Evolutionary conservation across 768 basidiomycete genomes (phyloP), one percentile per base, ranked within the genome.

Genomic region (Phylloporus sp.): DNA sequence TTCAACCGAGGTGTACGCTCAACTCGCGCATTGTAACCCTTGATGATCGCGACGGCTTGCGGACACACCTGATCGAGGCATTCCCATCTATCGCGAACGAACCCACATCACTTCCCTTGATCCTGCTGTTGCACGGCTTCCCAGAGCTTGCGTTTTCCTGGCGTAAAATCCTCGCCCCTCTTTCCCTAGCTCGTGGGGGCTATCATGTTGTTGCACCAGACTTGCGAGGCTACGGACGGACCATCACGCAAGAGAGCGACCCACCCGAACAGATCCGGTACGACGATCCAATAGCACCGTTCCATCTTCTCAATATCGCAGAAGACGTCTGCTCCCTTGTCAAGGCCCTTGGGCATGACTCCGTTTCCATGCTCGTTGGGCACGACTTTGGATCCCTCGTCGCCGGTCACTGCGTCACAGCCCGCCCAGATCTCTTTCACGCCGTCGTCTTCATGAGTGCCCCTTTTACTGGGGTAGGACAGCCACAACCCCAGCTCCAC

Each of bases 121-220:
- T 85, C 41, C 48, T 86, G 27, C 77, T 86, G 22, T 62, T 86
- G 2, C 83, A 85, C 54, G 84, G 84, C 36, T 86, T 86, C 61
- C 83, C 84, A 10, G 84, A 85, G 59, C 72, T 85, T 6, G 77
- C 82, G 3, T 82, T 80, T 60, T 85, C 82, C 8, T 86, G 82
- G 81, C 73, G 84, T 13, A 81, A 82, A 53, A 52, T 85, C 31
- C 72, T 86, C 28, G 58, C 66, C 0, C 80, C 80, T 0, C 72
- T 86, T 23, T 62, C 78, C 0, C 56, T 66, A 5, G 70, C 72
- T 2, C 59, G 35, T 44, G 28, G 41, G 20, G 83, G 84, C 2
- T 85, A 78, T 65, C 74, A 78, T 47, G 82, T 84, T 59, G 77
- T 85, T 40, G 84, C 83, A 0, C 81, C 82, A 7, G 84, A 87